These are phyloP conservation scores for Trichosporon asahii DNA, from an alignment of 1,284 basidiomycete species.

Conservation along the genomic window DNA sequence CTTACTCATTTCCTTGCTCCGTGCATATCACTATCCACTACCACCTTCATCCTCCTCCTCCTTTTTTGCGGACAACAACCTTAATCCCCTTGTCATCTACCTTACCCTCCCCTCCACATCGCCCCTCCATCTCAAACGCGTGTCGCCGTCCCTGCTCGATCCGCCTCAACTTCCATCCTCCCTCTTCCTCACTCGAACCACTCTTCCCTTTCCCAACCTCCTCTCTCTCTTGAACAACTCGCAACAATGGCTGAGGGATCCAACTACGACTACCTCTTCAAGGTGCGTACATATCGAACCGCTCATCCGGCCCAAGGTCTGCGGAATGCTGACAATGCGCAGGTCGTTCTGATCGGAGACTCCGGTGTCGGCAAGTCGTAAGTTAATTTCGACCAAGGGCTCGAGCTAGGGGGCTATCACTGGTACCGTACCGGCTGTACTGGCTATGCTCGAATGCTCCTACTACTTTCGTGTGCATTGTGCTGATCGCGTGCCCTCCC, in stretches of 20 bases:
- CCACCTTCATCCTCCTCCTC: not conserved
- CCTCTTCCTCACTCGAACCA: conserved; percentile 1
- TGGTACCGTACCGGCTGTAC: not conserved
- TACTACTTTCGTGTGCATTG: not conserved
- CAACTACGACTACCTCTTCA: conserved; percentile 96
- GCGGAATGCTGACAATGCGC: conserved; percentile 10
- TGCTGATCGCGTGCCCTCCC: conserved; percentile 11
- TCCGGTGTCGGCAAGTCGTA: conserved; percentile 95
- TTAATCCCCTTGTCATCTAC: not conserved
- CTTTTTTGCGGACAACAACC: not conserved
- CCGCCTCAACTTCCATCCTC: conserved; percentile 7
- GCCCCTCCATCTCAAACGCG: conserved; percentile 9
- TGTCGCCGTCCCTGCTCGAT: conserved; percentile 4
- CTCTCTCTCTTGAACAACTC: not conserved
- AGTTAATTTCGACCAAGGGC: conserved; percentile 30
- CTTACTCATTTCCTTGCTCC: not conserved
- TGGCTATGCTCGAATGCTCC: not conserved
- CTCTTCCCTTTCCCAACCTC: not conserved
- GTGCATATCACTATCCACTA: conserved; percentile 4
- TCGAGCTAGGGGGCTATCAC: not conserved
- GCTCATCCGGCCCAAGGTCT: not conserved
- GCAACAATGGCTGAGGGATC: conserved; percentile 72
- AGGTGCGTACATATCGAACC: conserved; percentile 59
- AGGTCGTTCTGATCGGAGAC: conserved; percentile 98
- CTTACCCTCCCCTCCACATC: not conserved